phyloP scores from a whole-genome alignment of 2,329 filamentous ascomycete species.

The Cryphonectria nitschkei region DNA sequence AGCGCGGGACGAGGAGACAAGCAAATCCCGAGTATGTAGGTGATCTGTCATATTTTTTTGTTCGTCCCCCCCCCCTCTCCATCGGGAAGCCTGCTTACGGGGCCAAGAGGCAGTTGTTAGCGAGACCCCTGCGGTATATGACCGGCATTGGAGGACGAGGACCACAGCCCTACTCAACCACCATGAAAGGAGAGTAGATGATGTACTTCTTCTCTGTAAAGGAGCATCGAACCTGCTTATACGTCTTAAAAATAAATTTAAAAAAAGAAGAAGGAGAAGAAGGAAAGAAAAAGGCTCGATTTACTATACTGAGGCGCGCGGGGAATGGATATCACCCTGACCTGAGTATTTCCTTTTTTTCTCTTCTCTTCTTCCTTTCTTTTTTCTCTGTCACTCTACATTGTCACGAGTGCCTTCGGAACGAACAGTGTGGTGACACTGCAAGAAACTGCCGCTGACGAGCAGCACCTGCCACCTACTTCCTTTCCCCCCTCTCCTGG shows the following conservation, averaged over 20 bases:
- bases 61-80: not conserved
- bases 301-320: no score
- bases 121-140: constrained; percentile 19
- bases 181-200: not conserved
- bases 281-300: no score
- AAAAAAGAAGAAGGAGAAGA: no score
- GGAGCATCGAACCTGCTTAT: not conserved
- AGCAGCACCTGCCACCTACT: no score
- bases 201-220: not conserved
- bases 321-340: no score
- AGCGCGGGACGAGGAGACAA: not conserved
- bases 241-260: no score
- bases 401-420: constrained; percentile 8
- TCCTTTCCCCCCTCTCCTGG: not conserved
- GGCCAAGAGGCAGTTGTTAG: constrained; percentile 20
- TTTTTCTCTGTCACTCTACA: not conserved
- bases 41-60: constrained; percentile 22
- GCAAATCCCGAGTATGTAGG: constrained; percentile 19
- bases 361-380: no score
- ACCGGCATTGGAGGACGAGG: not conserved
- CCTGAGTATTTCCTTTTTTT: no score
- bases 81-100: constrained; percentile 10
- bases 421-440: constrained; percentile 5
- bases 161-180: not conserved
- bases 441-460: constrained; percentile 11